Evolutionary conservation across 2,329 filamentous ascomycete genomes (phyloP).

Genomic region (Colletotrichum horii): DNA sequence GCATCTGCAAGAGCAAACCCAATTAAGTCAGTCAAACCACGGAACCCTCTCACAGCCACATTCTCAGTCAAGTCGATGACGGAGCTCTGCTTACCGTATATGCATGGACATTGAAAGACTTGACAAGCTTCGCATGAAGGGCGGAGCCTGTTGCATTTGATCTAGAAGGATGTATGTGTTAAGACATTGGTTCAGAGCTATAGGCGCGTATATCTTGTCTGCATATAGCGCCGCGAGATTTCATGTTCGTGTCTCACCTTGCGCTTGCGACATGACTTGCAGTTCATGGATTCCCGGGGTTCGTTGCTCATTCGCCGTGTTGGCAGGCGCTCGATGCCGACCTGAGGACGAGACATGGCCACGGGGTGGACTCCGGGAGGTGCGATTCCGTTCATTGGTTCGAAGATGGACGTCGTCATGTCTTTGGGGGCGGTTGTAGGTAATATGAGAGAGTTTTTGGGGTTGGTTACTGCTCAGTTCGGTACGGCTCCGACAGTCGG

Average conservation of each 20-base stretch:
- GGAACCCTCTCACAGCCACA: not conserved
- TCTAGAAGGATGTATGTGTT: slow-evolving; percentile 54
- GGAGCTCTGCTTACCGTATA: slow-evolving; percentile 71
- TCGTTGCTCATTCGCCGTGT: slow-evolving; percentile 74
- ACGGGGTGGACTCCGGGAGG: slow-evolving; percentile 51
- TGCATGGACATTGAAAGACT: slow-evolving; percentile 85
- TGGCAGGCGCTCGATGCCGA: slow-evolving; percentile 81
- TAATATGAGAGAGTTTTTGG: not conserved
- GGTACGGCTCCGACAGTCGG: not conserved
- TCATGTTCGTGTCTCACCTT: slow-evolving; percentile 65
- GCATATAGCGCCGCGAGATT: not conserved
- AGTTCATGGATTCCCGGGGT: slow-evolving; percentile 91
- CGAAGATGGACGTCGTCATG: slow-evolving; percentile 45
- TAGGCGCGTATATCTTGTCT: not conserved
- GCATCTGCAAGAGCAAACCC: slow-evolving; percentile 63
- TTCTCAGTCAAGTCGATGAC: not conserved
- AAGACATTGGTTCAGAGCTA: not conserved
- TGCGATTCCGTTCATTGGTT: slow-evolving; percentile 47
- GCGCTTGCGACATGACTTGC: slow-evolving; percentile 90
- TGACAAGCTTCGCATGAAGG: slow-evolving; percentile 89
- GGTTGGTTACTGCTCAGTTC: not conserved
- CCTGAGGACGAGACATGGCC: slow-evolving; percentile 75
- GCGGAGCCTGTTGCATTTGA: slow-evolving; percentile 87
- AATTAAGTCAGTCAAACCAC: not conserved
- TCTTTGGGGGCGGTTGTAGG: slow-evolving; percentile 21